Base-by-base conservation (phyloP, 768 basidiomycete genomes). In the Crucibulum laeve region DNA sequence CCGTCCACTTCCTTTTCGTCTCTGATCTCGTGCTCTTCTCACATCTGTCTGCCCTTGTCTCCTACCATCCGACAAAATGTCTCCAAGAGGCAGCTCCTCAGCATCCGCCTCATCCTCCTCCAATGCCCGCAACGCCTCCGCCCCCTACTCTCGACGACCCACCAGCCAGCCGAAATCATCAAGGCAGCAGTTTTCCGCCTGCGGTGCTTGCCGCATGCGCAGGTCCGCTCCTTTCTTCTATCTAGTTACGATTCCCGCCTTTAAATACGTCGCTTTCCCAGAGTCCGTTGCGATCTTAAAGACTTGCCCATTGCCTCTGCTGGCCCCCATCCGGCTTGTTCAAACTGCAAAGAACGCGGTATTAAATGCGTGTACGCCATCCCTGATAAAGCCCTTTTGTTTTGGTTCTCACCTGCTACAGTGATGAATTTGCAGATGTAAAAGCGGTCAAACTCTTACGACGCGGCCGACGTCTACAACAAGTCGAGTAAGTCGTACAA, bases 251-350 rank as follows among this genome's bases (percentile, higher is more conserved):
- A 19, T 18, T 18, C 36, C 33, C 23, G 47, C 41, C 46, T 26
- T 45, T 45, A 30, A 40, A 18, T 43, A n/a, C n/a, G n/a, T 10
- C 46, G 38, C 32, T n/a, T 41, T 14, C 37, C 21, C 55, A 92
- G 90, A 59, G 93, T 96, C 17, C 88, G 90, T 43, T 96, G 92
- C 59, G 92, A 95, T 70, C 77, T 95, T 44, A 94, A 95, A 61
- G 90, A 94, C 63, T 70, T 84, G 33, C 74, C 79, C 41, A 65
- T 79, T 30, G 64, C 74, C 36, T 60, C 70, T n/a, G 59, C 71
- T 6, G 70, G 69, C 15, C 61, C 65, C 35, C 63, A 63, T 52
- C 69, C 76, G 1, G 74, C 80, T 6, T 96, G 93, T 62, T 87
- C 90, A 5, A 95, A 95, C 60, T 96, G 93, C 64, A 81, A 73